Conservation (phyloP, 495 filamentous ascomycete genomes). For the Podospora appendiculata region DNA sequence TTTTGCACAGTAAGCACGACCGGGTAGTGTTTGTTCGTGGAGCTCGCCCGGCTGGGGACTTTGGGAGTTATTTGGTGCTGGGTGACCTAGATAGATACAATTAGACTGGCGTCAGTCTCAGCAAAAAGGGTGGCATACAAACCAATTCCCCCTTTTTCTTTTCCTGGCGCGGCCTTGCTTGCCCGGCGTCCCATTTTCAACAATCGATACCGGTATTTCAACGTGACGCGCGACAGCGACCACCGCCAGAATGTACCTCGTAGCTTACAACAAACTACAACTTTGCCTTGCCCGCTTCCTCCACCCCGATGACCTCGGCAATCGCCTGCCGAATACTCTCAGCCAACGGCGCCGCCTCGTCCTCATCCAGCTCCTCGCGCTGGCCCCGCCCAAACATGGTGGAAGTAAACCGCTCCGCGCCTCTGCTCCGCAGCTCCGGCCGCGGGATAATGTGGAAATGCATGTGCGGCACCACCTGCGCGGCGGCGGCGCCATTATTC, state of each 20-base stretch:
- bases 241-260: too few species aligned
- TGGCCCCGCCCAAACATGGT: constrained; percentile 84
- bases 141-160: too few species aligned
- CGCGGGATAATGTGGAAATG: constrained; percentile 91
- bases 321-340: constrained; percentile 54
- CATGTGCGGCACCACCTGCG: constrained; percentile 84
- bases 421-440: constrained; percentile 38
- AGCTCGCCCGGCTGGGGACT: background rate
- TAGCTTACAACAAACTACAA: constrained; percentile 16
- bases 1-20: background rate
- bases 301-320: constrained; percentile 41
- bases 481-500: constrained; percentile 84
- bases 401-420: constrained; percentile 42
- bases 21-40: background rate
- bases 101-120: background rate
- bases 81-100: background rate
- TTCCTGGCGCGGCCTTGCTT: too few species aligned
- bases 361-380: constrained; percentile 79
- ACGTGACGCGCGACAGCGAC: too few species aligned
- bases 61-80: background rate
- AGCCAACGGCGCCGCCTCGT: constrained; percentile 62
- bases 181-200: too few species aligned
- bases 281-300: constrained; percentile 40
- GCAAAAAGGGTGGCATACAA: too few species aligned
- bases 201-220: too few species aligned